Base-by-base conservation (phyloP, 23 red algal species). In the Agarophyton chilense region DNA sequence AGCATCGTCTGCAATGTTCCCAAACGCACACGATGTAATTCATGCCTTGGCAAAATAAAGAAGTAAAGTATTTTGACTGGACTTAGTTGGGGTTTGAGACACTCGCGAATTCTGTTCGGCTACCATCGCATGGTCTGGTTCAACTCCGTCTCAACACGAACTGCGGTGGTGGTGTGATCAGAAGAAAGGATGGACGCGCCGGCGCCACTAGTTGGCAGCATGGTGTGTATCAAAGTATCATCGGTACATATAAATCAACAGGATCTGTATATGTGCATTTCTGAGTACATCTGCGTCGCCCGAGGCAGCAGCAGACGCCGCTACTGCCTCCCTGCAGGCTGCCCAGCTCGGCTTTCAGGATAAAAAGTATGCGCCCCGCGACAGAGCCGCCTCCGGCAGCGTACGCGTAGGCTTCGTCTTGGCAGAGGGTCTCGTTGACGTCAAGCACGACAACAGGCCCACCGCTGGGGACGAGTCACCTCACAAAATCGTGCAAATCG, bases 121-220 rank as follows among this genome's bases (percentile, higher is more conserved):
- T 10, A 91, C 88, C n/a, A 62, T 91, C 25, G 55, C 76, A 25
- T 91, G 88, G 88, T 91, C 88, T 14, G 88, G 88, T 18, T 82
- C 76, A 31, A 91, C 88, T 13, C 42, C 52, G 51, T 91, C 82
- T 74, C 88, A 82, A 60, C 88, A 76, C 32, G 88, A 91, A 44
- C 38, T 91, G 42, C 40, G 75, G 13, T 63, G 31, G 42, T 73
- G 61, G 62, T 72, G 62, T 26, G 88, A 91, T 57, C 3, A 71
- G 21, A 55, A 74, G 60, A 56, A 62, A 16, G 88, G 88, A 33
- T 91, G 88, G 88, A 82, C 62, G 51, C n/a, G n/a, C n/a, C n/a
- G n/a, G n/a, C n/a, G n/a, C n/a, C n/a, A n/a, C n/a, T n/a, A n/a
- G n/a, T n/a, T n/a, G n/a, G n/a, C n/a, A n/a, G n/a, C n/a, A n/a